Evolutionary conservation across 768 basidiomycete genomes (phyloP).

Genomic region (Mycena epipterygia): DNA sequence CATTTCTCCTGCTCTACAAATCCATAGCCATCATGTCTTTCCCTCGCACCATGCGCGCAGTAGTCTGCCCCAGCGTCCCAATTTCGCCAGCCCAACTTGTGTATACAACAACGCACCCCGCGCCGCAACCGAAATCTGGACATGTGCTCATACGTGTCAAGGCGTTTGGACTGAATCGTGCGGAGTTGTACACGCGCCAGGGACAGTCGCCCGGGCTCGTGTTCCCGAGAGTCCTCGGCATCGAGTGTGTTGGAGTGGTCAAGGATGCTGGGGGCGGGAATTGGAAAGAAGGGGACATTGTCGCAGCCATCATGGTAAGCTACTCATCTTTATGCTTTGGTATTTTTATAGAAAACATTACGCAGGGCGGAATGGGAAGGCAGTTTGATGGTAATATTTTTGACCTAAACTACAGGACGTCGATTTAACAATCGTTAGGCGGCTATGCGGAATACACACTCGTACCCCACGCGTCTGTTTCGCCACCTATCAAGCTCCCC

Average conservation of each 20-base stretch:
- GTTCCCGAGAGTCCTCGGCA: constrained; percentile 40
- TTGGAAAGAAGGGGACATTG: constrained; percentile 40
- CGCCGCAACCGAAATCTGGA: constrained; percentile 37
- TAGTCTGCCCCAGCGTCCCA: constrained; percentile 39
- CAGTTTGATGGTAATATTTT: constrained; percentile 37
- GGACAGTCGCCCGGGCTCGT: constrained; percentile 40
- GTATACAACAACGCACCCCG: constrained; percentile 34
- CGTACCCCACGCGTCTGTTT: constrained; percentile 40
- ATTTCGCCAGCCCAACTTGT: constrained; percentile 37
- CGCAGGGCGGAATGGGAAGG: constrained; percentile 40
- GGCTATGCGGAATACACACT: constrained; percentile 44
- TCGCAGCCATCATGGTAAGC: constrained; percentile 39
- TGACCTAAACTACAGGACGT: background rate
- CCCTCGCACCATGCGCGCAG: constrained; percentile 38
- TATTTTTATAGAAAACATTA: background rate
- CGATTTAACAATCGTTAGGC: constrained; percentile 16
- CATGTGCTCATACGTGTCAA: constrained; percentile 41
- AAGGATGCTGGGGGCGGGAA: constrained; percentile 39
- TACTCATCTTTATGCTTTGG: background rate
- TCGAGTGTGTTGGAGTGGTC: constrained; percentile 41
- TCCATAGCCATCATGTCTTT: constrained; percentile 13
- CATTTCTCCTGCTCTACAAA: background rate
- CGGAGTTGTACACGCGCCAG: constrained; percentile 43
- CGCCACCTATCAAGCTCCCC: constrained; percentile 36
- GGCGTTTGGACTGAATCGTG: constrained; percentile 35